phyloP scores from a whole-genome alignment of 768 basidiomycete genomes.

The Auricularia sp. region DNA sequence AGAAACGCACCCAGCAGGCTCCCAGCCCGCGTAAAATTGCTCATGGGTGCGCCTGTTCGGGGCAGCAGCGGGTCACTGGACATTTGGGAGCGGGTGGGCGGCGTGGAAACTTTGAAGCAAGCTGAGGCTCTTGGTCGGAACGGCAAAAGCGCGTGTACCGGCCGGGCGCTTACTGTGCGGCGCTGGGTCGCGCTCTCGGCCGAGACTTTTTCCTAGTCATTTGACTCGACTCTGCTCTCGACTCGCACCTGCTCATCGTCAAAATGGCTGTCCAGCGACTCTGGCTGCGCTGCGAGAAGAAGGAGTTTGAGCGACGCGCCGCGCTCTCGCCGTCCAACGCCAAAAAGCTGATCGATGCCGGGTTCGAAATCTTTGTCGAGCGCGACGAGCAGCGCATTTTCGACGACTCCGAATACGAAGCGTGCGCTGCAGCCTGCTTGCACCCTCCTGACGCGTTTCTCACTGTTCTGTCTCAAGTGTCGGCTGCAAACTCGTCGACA shows the following conservation, averaged over 20 bases:
- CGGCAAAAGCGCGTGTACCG: background rate
- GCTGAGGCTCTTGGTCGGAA: background rate
- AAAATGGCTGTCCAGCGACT: conserved; percentile 24
- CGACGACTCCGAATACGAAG: conserved; percentile 84
- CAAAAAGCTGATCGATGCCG: conserved; percentile 76
- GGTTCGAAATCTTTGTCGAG: conserved; percentile 87
- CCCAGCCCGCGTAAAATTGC: background rate
- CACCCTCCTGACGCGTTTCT: conserved; percentile 1
- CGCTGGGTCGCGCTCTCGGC: background rate
- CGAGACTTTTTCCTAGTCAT: background rate
- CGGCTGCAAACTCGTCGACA: conserved; percentile 77
- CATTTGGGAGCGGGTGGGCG: background rate
- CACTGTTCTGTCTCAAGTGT: conserved; percentile 39
- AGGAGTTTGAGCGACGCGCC: conserved; percentile 85
- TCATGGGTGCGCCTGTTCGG: background rate
- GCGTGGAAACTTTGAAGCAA: background rate
- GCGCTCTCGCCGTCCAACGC: conserved; percentile 89
- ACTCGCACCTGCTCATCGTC: background rate
- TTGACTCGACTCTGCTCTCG: background rate
- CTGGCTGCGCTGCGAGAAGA: conserved; percentile 97
- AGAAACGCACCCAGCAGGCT: background rate
- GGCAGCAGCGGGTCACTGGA: background rate
- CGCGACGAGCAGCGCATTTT: conserved; percentile 92
- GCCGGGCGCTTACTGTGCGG: background rate
- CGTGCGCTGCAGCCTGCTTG: conserved; percentile 33